phyloP scores from a whole-genome alignment of 2,329 filamentous ascomycete genomes.

The Epichloe glyceriae region DNA sequence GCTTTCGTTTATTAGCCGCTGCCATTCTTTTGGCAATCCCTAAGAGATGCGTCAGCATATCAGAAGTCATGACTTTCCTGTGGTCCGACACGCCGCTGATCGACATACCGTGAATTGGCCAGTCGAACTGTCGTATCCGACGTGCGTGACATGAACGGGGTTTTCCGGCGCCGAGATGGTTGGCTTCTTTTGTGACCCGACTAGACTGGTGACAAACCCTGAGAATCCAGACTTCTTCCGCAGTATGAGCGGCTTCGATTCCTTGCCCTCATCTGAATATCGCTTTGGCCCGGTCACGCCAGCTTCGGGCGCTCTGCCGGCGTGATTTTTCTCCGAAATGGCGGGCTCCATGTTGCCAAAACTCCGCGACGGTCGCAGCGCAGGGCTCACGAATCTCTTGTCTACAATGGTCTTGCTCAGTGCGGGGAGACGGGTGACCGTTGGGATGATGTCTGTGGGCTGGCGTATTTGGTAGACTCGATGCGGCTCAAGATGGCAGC shows the following conservation, averaged over 20 bases:
- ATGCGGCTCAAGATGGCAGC: conserved; percentile 47
- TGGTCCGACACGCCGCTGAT: not conserved
- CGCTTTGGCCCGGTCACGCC: conserved; percentile 47
- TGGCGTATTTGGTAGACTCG: conserved; percentile 34
- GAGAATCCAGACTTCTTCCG: conserved; percentile 85
- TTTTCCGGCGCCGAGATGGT: conserved; percentile 97
- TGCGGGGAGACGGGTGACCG: conserved; percentile 19
- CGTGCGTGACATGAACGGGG: conserved; percentile 93
- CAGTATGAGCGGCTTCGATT: conserved; percentile 45
- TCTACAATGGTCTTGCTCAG: conserved; percentile 40
- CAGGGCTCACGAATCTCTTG: conserved; percentile 35
- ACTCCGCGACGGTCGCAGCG: conserved; percentile 52
- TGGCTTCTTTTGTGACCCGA: conserved; percentile 77
- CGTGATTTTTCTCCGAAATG: conserved; percentile 24
- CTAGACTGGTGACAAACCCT: conserved; percentile 70
- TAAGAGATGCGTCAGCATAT: conserved; percentile 23
- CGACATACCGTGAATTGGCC: conserved; percentile 78
- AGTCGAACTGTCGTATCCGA: conserved; percentile 91
- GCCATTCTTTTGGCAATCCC: conserved; percentile 97
- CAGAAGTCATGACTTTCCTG: not conserved
- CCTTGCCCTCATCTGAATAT: conserved; percentile 65
- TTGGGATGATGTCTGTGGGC: conserved; percentile 19
- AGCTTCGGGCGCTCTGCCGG: conserved; percentile 26
- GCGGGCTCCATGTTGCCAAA: conserved; percentile 23
- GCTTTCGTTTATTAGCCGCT: conserved; percentile 85